Base-by-base conservation (phyloP, 371 early-diverging fungal species). In the Saksenaea oblongispora region DNA sequence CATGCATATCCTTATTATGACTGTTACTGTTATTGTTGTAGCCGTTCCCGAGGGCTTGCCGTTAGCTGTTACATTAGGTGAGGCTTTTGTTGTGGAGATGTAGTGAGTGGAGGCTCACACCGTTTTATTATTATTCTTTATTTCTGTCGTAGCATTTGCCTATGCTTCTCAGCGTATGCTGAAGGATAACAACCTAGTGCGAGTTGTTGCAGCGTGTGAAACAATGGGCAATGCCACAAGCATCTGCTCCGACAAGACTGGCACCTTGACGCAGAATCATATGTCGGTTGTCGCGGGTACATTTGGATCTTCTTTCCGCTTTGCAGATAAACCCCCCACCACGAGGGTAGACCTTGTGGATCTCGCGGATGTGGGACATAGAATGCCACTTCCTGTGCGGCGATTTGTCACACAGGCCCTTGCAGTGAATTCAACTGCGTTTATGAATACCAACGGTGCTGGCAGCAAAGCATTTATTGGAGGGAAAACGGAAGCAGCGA, bases 181-280 rank as follows among this genome's bases (percentile, higher is more conserved):
- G 54, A 89, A 90, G 65, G 95, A 97, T 68, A 94, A 95, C 68
- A 95, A 94, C 70, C 75, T 97, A 28, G 97, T 97, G 8, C 86
- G 96, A 22, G 85, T 92, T 17, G 74, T 97, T 24, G 84, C 90
- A 35, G 92, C 97, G 7, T 96, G 97, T 69, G 97, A 97, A 76
- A 95, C 93, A 34, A 95, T 95, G 95, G 95, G 95, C 5, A 91
- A 89, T 67, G 95, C 95, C 1, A 95, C 95, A 7, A 92, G 92
- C 7, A 84, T 97, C 36, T 95, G 95, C 71, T 90, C 92, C 11
- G 95, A 97, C 73, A 95, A 95, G 72, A 95, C 95, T 7, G 95
- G 95, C 17, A 95, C 95, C 3, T 74, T 95, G 22, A 95, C 95
- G 0, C 90, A 92, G 62, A 95, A 97, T 79, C 83, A 84, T 26